A percentile compares a stretch with the other conserved stretches of the same genome.
These are phyloP conservation scores for Parietaria judaica DNA, from an alignment of 306 rosid genomes.

Conservation along the genomic window DNA sequence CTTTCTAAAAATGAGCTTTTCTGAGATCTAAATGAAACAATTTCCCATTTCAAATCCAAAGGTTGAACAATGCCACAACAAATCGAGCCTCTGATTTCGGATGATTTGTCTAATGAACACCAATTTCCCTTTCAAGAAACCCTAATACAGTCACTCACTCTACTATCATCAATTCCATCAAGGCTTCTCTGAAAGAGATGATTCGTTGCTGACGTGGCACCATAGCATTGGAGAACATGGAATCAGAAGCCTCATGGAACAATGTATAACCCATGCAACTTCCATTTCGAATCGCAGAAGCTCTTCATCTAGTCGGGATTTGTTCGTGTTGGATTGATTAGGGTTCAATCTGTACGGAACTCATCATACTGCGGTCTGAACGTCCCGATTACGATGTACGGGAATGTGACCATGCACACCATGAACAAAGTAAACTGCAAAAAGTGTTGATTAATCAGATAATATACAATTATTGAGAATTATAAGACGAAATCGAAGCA, in stretches of 20 bases:
- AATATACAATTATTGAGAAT: background rate
- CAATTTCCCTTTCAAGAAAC: background rate
- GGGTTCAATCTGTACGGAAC: slow-evolving; percentile 75
- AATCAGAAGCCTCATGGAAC: slow-evolving; percentile 31
- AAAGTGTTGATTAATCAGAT: slow-evolving; percentile 19
- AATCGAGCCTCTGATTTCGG: background rate
- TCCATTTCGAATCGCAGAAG: slow-evolving; percentile 33
- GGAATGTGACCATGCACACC: slow-evolving; percentile 90
- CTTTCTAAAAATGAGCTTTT: no score
- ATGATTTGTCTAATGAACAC: background rate
- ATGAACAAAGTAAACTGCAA: slow-evolving; percentile 96
- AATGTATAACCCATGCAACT: slow-evolving; percentile 26
- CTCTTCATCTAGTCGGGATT: slow-evolving; percentile 50
- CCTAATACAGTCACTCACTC: no score
- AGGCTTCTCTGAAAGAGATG: slow-evolving; percentile 12
- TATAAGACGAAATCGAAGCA: slow-evolving; percentile 1
- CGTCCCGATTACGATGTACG: slow-evolving; percentile 60
- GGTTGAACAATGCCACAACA: slow-evolving; percentile 1
- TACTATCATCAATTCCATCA: slow-evolving; percentile 1
- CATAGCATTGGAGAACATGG: slow-evolving; percentile 16
- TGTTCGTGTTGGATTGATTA: slow-evolving; percentile 37
- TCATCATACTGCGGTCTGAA: slow-evolving; percentile 55
- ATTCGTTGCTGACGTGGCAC: slow-evolving; percentile 24
- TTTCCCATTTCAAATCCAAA: background rate
- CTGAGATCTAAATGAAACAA: background rate